These are phyloP conservation scores for Beauveria scarabaeidicola DNA, from an alignment of 2,329 filamentous ascomycete genomes.

Conservation along the genomic window DNA sequence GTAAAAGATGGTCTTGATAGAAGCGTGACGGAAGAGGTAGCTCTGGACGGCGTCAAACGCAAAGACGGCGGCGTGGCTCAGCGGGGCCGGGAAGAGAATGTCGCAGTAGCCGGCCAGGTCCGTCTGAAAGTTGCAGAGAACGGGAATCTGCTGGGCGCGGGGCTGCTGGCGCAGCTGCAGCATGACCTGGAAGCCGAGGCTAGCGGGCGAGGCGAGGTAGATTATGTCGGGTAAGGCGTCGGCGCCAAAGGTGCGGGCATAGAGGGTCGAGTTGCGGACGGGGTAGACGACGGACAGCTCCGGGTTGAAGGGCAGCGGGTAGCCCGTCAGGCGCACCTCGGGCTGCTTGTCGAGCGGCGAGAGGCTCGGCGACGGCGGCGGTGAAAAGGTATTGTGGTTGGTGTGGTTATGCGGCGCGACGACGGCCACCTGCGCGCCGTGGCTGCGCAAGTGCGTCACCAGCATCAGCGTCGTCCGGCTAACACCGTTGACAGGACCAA, in stretches of 20 bases:
- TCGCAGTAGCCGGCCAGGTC: conserved; percentile 61
- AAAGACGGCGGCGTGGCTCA: conserved; percentile 53
- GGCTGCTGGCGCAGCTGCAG: conserved; percentile 57
- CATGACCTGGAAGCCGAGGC: conserved; percentile 61
- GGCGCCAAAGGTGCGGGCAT: conserved; percentile 48
- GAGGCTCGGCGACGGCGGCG: conserved; percentile 27
- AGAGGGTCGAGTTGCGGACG: conserved; percentile 54
- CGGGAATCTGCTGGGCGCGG: conserved; percentile 43
- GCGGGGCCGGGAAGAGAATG: conserved; percentile 57
- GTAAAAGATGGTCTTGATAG: conserved; percentile 60
- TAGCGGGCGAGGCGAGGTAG: conserved; percentile 62
- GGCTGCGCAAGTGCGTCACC: conserved; percentile 55
- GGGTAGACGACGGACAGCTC: conserved; percentile 63
- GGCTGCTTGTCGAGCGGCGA: conserved; percentile 24
- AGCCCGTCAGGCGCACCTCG: conserved; percentile 55
- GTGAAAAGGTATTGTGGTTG: conserved; percentile 45
- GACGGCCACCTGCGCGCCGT: conserved; percentile 57
- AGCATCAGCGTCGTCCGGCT: conserved; percentile 62
- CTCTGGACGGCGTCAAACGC: conserved; percentile 56
- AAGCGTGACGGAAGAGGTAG: conserved; percentile 53
- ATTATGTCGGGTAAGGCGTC: conserved; percentile 51
- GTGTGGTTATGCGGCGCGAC: conserved; percentile 55
- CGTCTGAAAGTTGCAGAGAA: conserved; percentile 64
- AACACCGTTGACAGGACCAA: conserved; percentile 66
- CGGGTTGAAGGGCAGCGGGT: conserved; percentile 62